Percentiles rank a stretch among this genome's conserved stretches.
Evolutionary conservation across 352 stramenopile species (phyloP).

Genomic region (Phytopythium ostracodes): DNA sequence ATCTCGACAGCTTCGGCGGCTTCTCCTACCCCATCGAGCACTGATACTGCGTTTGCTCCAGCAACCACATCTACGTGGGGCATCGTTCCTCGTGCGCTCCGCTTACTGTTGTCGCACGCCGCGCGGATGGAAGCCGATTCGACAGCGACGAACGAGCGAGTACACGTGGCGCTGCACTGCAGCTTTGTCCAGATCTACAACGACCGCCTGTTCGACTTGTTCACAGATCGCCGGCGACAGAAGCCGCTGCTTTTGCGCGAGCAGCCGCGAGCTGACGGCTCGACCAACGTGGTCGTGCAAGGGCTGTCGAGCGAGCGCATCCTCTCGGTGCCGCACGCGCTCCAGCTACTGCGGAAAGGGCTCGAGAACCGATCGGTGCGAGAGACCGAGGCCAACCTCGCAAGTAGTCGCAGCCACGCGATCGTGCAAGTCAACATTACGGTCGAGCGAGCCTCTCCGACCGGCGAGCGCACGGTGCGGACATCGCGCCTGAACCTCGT

Average conservation of each 20-base stretch:
- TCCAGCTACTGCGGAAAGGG: slow-evolving; percentile 47
- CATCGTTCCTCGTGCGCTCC: slow-evolving; percentile 75
- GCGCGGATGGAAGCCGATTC: slow-evolving; percentile 7
- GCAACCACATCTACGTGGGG: slow-evolving; percentile 40
- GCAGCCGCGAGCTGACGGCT: slow-evolving; percentile 45
- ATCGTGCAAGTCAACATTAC: slow-evolving; percentile 88
- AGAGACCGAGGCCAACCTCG: slow-evolving; percentile 84
- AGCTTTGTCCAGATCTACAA: slow-evolving; percentile 96
- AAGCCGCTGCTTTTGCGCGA: slow-evolving; percentile 72
- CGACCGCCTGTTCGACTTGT: slow-evolving; percentile 89
- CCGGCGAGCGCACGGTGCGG: slow-evolving; percentile 7
- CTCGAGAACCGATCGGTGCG: slow-evolving; percentile 61
- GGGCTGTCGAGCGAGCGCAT: slow-evolving; percentile 54
- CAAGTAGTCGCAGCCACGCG: slow-evolving; percentile 88
- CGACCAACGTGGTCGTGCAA: slow-evolving; percentile 50
- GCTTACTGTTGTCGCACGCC: slow-evolving; percentile 50
- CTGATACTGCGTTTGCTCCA: neutral
- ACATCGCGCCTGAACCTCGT: slow-evolving; percentile 71
- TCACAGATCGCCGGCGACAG: slow-evolving; percentile 63
- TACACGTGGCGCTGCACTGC: slow-evolving; percentile 49
- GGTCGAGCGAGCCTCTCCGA: slow-evolving; percentile 16
- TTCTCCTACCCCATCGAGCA: neutral
- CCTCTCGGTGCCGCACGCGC: slow-evolving; percentile 34
- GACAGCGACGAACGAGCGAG: slow-evolving; percentile 8
- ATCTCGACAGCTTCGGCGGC: neutral